A percentile compares a stretch with the other conserved stretches of the same genome.
Conservation (phyloP, 441 rosid genomes). For the Breynia disticha region DNA sequence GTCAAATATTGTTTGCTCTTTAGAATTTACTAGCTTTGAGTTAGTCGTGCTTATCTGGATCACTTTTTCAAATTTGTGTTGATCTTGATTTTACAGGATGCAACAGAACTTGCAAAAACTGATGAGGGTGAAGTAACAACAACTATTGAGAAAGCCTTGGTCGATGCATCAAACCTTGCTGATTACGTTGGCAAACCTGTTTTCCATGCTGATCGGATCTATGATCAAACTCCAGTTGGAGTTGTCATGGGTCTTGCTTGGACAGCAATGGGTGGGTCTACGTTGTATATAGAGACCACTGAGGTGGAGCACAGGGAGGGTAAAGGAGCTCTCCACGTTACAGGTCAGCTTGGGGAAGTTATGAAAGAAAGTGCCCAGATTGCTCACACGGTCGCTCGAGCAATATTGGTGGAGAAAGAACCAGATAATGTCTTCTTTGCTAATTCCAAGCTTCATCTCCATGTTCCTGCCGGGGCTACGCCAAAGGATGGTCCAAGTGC, state of each 20-base stretch:
- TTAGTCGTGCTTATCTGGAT: neutral
- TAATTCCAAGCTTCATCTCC: constrained; percentile 79
- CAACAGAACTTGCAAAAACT: constrained; percentile 20
- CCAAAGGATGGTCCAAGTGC: constrained; percentile 97
- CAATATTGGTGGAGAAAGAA: constrained; percentile 53
- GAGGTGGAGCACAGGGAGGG: constrained; percentile 69
- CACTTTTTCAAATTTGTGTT: neutral
- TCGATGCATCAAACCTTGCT: constrained; percentile 50
- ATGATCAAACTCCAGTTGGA: constrained; percentile 74
- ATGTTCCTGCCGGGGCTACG: constrained; percentile 89
- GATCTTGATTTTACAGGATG: constrained; percentile 30
- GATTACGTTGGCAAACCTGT: constrained; percentile 95
- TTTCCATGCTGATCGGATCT: constrained; percentile 75
- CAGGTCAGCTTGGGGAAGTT: constrained; percentile 89
- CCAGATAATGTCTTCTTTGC: constrained; percentile 56
- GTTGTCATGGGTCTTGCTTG: constrained; percentile 98
- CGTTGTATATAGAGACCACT: constrained; percentile 76
- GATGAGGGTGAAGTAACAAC: constrained; percentile 30
- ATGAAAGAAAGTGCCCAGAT: constrained; percentile 97
- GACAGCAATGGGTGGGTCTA: constrained; percentile 98
- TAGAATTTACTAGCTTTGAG: neutral
- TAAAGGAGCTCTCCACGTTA: constrained; percentile 64
- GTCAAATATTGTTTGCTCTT: neutral
- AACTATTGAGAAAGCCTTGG: constrained; percentile 53
- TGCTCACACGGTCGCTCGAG: constrained; percentile 77